Evolutionary conservation across 192 early-diverging fungal species (phyloP).

Genomic region (Allomyces arbusculus): DNA sequence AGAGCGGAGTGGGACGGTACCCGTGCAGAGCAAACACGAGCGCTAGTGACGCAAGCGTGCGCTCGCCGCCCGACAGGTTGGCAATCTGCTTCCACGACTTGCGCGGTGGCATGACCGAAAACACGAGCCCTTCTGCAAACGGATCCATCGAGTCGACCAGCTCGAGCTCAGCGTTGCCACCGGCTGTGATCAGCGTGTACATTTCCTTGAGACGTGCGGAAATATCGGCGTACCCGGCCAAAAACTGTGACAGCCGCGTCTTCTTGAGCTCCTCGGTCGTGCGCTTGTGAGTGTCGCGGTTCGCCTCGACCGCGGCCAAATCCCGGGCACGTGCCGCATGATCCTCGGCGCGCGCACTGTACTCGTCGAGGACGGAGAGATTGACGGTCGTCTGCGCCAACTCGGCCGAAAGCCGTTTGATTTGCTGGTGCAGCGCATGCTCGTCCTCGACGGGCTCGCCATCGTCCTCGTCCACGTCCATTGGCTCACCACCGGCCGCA

Average conservation of each 20-base stretch:
- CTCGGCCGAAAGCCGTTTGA: slow-evolving; percentile 48
- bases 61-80: slow-evolving; percentile 93
- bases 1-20: slow-evolving; percentile 97
- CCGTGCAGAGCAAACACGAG: slow-evolving; percentile 97
- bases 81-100: slow-evolving; percentile 99
- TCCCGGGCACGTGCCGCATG: slow-evolving; percentile 48
- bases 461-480: slow-evolving; percentile 16
- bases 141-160: slow-evolving; percentile 89
- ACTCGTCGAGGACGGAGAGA: slow-evolving; percentile 70
- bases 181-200: slow-evolving; percentile 98
- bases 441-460: slow-evolving; percentile 27
- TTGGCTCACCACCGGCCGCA: slow-evolving; percentile 8
- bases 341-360: slow-evolving; percentile 54
- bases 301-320: slow-evolving; percentile 46
- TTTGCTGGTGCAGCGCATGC: slow-evolving; percentile 40
- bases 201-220: slow-evolving; percentile 95
- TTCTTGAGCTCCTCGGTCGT: slow-evolving; percentile 57
- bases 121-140: slow-evolving; percentile 95
- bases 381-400: slow-evolving; percentile 31
- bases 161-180: slow-evolving; percentile 95
- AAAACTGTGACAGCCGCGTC: slow-evolving; percentile 71
- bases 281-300: slow-evolving; percentile 52
- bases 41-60: slow-evolving; percentile 93
- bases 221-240: slow-evolving; percentile 82
- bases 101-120: slow-evolving; percentile 98